phyloP scores from a whole-genome alignment of 1,284 basidiomycete species.

The Schizophyllum amplum region DNA sequence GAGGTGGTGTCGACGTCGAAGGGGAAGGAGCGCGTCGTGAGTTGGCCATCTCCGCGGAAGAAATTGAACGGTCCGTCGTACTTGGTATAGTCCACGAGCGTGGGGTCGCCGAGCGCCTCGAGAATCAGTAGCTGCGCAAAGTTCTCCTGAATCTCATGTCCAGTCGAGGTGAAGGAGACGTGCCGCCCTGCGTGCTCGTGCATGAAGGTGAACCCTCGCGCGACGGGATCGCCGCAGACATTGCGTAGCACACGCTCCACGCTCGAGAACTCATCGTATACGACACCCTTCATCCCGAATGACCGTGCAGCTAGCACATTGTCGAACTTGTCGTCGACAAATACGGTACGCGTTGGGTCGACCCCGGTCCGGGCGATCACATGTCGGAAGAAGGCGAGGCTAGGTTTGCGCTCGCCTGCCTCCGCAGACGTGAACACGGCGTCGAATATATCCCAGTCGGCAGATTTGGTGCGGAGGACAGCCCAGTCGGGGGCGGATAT shows the following conservation, averaged over 20 bases:
- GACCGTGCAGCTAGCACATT: slow-evolving; percentile 50
- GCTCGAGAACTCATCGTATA: slow-evolving; percentile 35
- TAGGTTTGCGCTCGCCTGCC: slow-evolving; percentile 45
- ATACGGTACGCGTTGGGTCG: slow-evolving; percentile 37
- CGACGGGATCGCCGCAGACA: slow-evolving; percentile 37
- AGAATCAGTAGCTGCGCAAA: slow-evolving; percentile 50
- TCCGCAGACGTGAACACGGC: slow-evolving; percentile 41
- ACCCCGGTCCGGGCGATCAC: slow-evolving; percentile 35
- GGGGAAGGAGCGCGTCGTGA: slow-evolving; percentile 23
- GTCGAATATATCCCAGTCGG: slow-evolving; percentile 49
- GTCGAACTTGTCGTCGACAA: slow-evolving; percentile 54
- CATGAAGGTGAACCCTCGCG: slow-evolving; percentile 34
- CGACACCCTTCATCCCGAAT: slow-evolving; percentile 44
- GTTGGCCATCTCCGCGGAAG: slow-evolving; percentile 32
- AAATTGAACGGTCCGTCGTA: slow-evolving; percentile 36
- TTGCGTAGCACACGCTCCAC: slow-evolving; percentile 39
- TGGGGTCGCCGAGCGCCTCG: slow-evolving; percentile 38
- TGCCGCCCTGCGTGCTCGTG: slow-evolving; percentile 30
- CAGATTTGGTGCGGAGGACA: slow-evolving; percentile 34
- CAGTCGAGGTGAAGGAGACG: slow-evolving; percentile 36
- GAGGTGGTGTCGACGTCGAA: slow-evolving; percentile 37
- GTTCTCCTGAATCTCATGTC: slow-evolving; percentile 39
- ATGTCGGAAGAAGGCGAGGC: slow-evolving; percentile 44
- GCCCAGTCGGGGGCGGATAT: slow-evolving; percentile 48
- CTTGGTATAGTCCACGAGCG: not conserved